Conservation (phyloP, 257 asterid species). For the Leonotis leonurus region DNA sequence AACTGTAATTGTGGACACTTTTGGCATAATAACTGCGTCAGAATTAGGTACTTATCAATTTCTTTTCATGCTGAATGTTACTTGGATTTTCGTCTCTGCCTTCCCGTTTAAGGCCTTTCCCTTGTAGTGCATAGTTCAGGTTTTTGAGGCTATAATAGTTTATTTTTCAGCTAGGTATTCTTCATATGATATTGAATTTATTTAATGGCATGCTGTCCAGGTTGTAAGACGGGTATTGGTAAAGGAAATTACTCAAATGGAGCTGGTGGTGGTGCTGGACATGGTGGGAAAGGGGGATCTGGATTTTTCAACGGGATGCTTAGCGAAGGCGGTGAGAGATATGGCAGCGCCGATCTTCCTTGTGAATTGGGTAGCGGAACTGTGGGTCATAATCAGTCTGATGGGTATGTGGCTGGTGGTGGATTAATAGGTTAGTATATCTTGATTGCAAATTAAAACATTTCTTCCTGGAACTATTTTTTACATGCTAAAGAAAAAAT, state of each 20-base stretch:
- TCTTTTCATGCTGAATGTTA: not conserved
- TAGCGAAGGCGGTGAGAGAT: conserved; percentile 74
- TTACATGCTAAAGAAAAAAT: conserved; percentile 5
- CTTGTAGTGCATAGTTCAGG: conserved; percentile 2
- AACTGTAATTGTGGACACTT: conserved; percentile 62
- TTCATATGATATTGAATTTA: conserved; percentile 16
- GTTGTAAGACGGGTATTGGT: conserved; percentile 88
- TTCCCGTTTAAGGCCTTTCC: conserved; percentile 10
- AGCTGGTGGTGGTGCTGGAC: conserved; percentile 96
- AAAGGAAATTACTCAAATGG: conserved; percentile 89
- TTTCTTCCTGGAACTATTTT: not conserved
- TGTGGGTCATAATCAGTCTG: conserved; percentile 55
- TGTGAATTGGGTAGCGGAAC: conserved; percentile 96
- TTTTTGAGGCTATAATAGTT: not conserved
- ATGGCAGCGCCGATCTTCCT: conserved; percentile 90
- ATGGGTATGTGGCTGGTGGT: conserved; percentile 81
- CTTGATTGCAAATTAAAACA: not conserved
- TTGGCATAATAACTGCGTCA: conserved; percentile 85
- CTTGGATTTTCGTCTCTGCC: conserved; percentile 13
- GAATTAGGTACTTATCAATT: conserved; percentile 51
- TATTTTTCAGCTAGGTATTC: conserved; percentile 7
- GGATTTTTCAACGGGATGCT: conserved; percentile 64
- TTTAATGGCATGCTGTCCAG: conserved; percentile 38
- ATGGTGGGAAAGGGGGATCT: conserved; percentile 97
- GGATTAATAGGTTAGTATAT: conserved; percentile 69